Percentiles rank a stretch among this genome's conserved stretches.
These are phyloP conservation scores for Entelexis sorbosivorans DNA, from an alignment of 1,139 yeast species.

Conservation along the genomic window DNA sequence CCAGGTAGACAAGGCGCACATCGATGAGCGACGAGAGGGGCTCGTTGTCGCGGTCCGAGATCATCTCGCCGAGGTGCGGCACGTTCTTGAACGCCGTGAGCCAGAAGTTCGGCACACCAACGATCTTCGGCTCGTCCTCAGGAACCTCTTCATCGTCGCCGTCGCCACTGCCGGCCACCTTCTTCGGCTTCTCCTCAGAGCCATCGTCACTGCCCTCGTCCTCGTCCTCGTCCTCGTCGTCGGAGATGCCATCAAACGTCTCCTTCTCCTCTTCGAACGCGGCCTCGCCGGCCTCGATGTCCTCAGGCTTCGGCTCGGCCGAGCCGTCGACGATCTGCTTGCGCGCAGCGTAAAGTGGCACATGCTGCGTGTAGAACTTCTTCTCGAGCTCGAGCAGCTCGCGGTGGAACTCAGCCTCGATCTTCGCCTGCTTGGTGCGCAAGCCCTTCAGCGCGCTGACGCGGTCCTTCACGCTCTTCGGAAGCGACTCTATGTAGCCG, in stretches of 20 bases:
- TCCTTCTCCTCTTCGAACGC: conserved; percentile 40
- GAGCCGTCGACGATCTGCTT: conserved; percentile 59
- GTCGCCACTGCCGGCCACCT: conserved; percentile 13
- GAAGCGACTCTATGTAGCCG: conserved; percentile 72
- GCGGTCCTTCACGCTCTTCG: conserved; percentile 64
- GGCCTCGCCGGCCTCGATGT: conserved; percentile 64
- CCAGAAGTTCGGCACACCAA: conserved; percentile 95
- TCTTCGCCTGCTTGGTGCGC: conserved; percentile 66
- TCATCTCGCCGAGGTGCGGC: conserved; percentile 68
- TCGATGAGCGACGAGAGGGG: conserved; percentile 61
- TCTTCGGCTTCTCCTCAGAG: background rate
- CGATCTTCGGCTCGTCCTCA: conserved; percentile 39
- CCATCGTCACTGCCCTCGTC: conserved; percentile 41
- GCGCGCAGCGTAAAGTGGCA: conserved; percentile 69
- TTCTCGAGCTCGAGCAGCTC: conserved; percentile 82
- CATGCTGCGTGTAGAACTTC: conserved; percentile 60
- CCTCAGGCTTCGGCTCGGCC: conserved; percentile 67
- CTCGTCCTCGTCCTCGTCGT: conserved; percentile 38
- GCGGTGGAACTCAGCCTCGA: conserved; percentile 85
- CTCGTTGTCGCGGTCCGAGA: conserved; percentile 83
- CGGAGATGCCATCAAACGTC: conserved; percentile 36
- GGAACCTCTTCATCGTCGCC: conserved; percentile 31
- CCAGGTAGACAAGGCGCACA: conserved; percentile 70
- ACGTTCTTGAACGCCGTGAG: conserved; percentile 86
- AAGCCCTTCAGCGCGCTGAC: conserved; percentile 76